These are phyloP conservation scores for Nigrospora osmanthi DNA, from an alignment of 2,329 filamentous ascomycete genomes.

Conservation along the genomic window DNA sequence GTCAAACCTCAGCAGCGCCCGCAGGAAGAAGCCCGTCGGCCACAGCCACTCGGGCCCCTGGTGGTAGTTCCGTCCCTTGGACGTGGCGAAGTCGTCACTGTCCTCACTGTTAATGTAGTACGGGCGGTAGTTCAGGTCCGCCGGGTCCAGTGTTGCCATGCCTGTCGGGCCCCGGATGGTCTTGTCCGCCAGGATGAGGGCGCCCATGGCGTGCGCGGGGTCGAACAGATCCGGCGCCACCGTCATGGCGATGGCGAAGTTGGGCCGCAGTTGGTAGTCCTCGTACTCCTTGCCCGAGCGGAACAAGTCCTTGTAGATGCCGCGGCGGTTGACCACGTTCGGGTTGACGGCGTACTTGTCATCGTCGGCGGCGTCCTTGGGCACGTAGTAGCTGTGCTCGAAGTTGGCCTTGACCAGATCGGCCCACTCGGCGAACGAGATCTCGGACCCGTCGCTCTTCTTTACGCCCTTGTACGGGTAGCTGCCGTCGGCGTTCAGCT, in stretches of 20 bases:
- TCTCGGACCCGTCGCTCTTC: constrained; percentile 46
- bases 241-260: constrained; percentile 93
- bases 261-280: constrained; percentile 91
- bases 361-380: constrained; percentile 62
- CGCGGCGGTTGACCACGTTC: constrained; percentile 74
- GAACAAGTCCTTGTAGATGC: constrained; percentile 98
- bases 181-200: constrained; percentile 73
- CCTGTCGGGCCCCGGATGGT: constrained; percentile 79
- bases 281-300: constrained; percentile 91
- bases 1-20: constrained; percentile 87
- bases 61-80: constrained; percentile 95
- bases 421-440: constrained; percentile 76
- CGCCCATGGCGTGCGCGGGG: constrained; percentile 66
- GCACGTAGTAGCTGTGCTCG: constrained; percentile 87
- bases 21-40: constrained; percentile 92
- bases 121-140: constrained; percentile 86
- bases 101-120: constrained; percentile 96
- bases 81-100: constrained; percentile 80
- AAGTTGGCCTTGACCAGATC: constrained; percentile 75
- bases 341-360: constrained; percentile 72
- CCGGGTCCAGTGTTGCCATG: constrained; percentile 92
- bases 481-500: constrained; percentile 57
- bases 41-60: constrained; percentile 98
- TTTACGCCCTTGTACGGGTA: constrained; percentile 71
- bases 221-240: constrained; percentile 87